These are phyloP conservation scores for Trichoderma endophyticum DNA, from an alignment of 2,329 filamentous ascomycete species.

Conservation along the genomic window DNA sequence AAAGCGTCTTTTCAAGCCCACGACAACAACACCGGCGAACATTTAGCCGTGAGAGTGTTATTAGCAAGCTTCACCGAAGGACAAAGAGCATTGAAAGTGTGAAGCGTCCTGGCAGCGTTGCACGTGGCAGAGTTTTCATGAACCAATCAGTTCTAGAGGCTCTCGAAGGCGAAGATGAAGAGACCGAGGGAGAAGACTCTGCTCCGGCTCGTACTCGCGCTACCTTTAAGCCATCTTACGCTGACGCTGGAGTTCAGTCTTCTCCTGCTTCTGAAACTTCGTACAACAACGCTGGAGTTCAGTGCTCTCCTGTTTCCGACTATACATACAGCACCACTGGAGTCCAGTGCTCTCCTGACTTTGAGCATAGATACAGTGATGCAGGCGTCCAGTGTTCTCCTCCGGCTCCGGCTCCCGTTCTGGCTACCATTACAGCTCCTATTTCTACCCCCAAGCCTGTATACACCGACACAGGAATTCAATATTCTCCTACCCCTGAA, in stretches of 20 bases:
- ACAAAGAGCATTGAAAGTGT: conserved; percentile 59
- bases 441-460: conserved; percentile 30
- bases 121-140: conserved; percentile 50
- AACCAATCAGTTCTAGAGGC: conserved; percentile 55
- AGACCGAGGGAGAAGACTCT: conserved; percentile 30
- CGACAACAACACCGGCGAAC: conserved; percentile 49
- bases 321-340: not conserved
- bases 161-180: conserved; percentile 54
- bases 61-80: conserved; percentile 48
- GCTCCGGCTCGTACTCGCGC: conserved; percentile 31
- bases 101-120: conserved; percentile 53
- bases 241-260: conserved; percentile 75
- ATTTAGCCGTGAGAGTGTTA: conserved; percentile 55
- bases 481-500: conserved; percentile 29
- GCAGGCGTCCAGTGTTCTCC: not conserved
- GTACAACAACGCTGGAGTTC: not conserved
- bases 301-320: not conserved
- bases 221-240: conserved; percentile 52
- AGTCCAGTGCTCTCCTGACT: not conserved
- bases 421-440: not conserved
- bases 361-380: not conserved
- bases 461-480: not conserved
- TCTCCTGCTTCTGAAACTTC: conserved; percentile 50
- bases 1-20: conserved; percentile 55
- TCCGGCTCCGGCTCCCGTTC: not conserved